A percentile compares a stretch with the other conserved stretches of the same genome.
Evolutionary conservation across 2,329 filamentous ascomycete genomes (phyloP).

Genomic region (Thielaviopsis musarum): DNA sequence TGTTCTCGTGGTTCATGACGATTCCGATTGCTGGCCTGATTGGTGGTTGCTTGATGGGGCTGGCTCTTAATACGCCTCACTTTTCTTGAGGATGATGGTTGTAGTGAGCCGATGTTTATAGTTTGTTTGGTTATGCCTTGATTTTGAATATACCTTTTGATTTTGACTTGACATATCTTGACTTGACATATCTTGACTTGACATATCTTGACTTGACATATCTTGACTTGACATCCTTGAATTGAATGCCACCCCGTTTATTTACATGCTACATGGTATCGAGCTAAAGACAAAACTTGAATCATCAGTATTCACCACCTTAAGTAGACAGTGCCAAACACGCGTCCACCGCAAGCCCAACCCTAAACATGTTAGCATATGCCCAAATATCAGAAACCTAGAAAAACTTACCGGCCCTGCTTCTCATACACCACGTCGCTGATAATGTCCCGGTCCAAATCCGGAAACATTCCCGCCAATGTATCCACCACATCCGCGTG

Average conservation of each 20-base stretch:
- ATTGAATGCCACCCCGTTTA: not conserved
- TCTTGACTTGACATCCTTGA: not conserved
- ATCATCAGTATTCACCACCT: not conserved
- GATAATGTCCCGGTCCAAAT: slow-evolving; percentile 84
- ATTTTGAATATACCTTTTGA: too few relatives aligned
- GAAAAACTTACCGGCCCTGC: slow-evolving; percentile 60
- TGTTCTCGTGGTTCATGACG: slow-evolving; percentile 42
- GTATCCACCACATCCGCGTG: slow-evolving; percentile 88
- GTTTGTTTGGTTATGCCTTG: not conserved
- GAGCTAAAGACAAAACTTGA: not conserved
- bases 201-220: not conserved
- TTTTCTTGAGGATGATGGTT: not conserved
- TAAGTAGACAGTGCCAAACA: slow-evolving; percentile 52
- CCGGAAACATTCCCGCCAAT: slow-evolving; percentile 88
- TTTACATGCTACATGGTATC: not conserved
- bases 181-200: not conserved
- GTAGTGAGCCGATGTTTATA: too few relatives aligned
- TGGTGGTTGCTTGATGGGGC: slow-evolving; percentile 24
- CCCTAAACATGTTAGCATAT: slow-evolving; percentile 31
- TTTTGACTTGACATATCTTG: too few relatives aligned
- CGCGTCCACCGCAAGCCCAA: slow-evolving; percentile 71
- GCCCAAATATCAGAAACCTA: slow-evolving; percentile 7
- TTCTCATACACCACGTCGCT: slow-evolving; percentile 94
- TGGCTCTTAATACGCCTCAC: slow-evolving; percentile 24
- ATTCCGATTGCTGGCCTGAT: slow-evolving; percentile 27